Evolutionary conservation across 441 rosid species (phyloP).

Genomic region (Populus hybrid): DNA sequence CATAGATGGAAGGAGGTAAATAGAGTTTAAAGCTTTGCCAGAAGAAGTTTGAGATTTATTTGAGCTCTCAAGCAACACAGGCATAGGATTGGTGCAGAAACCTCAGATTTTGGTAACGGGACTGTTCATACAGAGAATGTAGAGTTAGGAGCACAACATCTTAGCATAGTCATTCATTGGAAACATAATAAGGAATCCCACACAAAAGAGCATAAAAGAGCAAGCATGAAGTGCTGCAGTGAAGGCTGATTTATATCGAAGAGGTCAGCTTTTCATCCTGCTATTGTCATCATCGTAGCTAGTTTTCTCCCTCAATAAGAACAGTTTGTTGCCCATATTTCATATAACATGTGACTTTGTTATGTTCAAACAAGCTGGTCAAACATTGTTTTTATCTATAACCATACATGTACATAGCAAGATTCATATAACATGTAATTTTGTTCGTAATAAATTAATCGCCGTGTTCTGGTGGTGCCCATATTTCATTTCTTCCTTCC

Average conservation of each 20-base stretch:
- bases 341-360: too few relatives aligned
- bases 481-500: neutral
- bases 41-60: constrained; percentile 3
- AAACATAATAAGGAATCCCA: neutral
- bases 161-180: constrained; percentile 13
- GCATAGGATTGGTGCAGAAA: constrained; percentile 4
- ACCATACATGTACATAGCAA: neutral
- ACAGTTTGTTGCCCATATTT: neutral
- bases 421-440: neutral
- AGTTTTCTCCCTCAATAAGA: too few relatives aligned
- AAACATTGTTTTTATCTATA: too few relatives aligned
- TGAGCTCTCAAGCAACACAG: neutral
- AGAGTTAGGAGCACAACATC: constrained; percentile 24
- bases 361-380: neutral
- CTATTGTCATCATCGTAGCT: too few relatives aligned
- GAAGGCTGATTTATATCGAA: constrained; percentile 7
- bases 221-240: neutral
- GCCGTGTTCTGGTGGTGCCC: neutral
- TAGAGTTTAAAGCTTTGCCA: neutral
- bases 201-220: too few relatives aligned
- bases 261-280: neutral
- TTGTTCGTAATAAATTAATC: neutral
- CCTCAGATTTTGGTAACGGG: constrained; percentile 23
- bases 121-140: constrained; percentile 22
- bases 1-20: neutral